Evolutionary conservation across 2,329 filamentous ascomycete genomes (phyloP), one percentile per base, ranked within the genome.

Genomic region (Alternaria angustiovoidea): DNA sequence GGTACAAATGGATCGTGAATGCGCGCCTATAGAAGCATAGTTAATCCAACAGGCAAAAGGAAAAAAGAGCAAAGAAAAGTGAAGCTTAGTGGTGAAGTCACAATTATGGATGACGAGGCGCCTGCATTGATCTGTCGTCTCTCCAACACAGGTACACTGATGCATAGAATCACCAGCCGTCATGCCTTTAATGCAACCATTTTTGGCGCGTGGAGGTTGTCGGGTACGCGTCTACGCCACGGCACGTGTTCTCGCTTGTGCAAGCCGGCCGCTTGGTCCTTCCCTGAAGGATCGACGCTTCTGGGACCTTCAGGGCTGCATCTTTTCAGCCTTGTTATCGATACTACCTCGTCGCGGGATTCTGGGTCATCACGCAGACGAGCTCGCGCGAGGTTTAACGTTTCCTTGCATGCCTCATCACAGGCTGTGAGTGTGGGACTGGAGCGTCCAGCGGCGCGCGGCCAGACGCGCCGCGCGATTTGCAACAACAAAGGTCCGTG

Each of bases 191-290:
- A 22, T 41, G 38, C 18, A 41, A 22, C 38, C 20, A 18, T 22
- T 9, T 20, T 39, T 39, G 38, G 38, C 38, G 38, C 38, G 38
- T 8, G 22, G 46, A 16, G 32, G 30, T 48, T 16, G 46, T 30
- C 11, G 11, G 8, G 28, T 34, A 49, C 57, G 44, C 44, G 51
- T 49, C 28, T 18, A 36, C 44, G 38, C 36, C 36, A 49, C 42
- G 38, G 51, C 57, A 59, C 57, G 57, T 59, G 57, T 38, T 48
- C 47, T 39, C 51, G 51, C 57, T 49, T 55, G 42, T 24, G 24
- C 28, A 20, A n/a, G 5, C 11, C 14, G 46, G 22, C 20, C 20
- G 46, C 51, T 44, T 34, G n/a, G 39, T 26, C 51, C 36, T 26
- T 20, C 26, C 38, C 51, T 18, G 30, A 32, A 53, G 32, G 20